phyloP scores from a whole-genome alignment of 164 flowering plant genomes.

The Tinospora cordifolia region DNA sequence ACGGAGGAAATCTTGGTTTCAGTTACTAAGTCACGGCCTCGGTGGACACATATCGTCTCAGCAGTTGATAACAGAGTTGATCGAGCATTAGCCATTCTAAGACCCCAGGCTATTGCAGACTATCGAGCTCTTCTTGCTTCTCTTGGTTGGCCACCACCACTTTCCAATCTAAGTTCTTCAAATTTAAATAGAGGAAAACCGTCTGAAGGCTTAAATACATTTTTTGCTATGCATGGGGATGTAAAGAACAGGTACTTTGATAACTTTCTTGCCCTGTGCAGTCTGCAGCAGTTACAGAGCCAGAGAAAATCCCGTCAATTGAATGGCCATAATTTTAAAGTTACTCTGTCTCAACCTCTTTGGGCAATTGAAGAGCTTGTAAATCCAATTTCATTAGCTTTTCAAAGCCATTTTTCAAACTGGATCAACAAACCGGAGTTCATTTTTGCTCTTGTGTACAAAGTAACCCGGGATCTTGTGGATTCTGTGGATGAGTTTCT shows the following conservation, averaged over 20 bases:
- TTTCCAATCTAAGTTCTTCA: slow-evolving; percentile 43
- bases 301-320: slow-evolving; percentile 76
- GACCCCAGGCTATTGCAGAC: slow-evolving; percentile 94
- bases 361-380: slow-evolving; percentile 99
- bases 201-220: slow-evolving; percentile 50
- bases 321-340: slow-evolving; percentile 43
- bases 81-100: slow-evolving; percentile 75
- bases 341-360: slow-evolving; percentile 67
- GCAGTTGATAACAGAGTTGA: slow-evolving; percentile 95
- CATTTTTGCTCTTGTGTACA: slow-evolving; percentile 83
- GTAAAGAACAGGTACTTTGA: slow-evolving; percentile 68
- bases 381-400: slow-evolving; percentile 66
- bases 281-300: slow-evolving; percentile 73
- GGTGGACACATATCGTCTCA: slow-evolving; percentile 68
- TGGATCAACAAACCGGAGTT: slow-evolving; percentile 90
- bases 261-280: slow-evolving; percentile 76
- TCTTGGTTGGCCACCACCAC: slow-evolving; percentile 95
- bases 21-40: slow-evolving; percentile 55
- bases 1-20: slow-evolving; percentile 58
- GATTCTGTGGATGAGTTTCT: slow-evolving; percentile 91
- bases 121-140: slow-evolving; percentile 76
- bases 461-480: slow-evolving; percentile 73
- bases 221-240: slow-evolving; percentile 74
- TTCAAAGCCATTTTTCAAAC: slow-evolving; percentile 69
- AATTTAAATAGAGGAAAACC: slow-evolving; percentile 32